Percentiles rank a stretch among this genome's conserved stretches.
Conservation (phyloP, 164 flowering plant genomes). For the Paratinospora sagittata region DNA sequence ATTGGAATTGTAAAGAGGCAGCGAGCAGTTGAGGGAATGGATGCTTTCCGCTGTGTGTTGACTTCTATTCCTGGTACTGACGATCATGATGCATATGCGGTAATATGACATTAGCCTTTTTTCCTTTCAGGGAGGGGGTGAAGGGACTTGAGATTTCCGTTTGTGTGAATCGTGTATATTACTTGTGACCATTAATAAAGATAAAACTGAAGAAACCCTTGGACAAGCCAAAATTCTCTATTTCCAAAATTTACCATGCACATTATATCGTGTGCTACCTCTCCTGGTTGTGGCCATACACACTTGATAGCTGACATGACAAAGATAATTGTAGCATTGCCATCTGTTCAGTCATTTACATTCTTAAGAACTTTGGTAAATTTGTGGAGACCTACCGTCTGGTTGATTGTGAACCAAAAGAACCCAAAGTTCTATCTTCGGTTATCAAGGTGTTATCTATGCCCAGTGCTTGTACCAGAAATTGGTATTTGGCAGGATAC, state of each 20-base stretch:
- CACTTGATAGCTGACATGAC: too few relatives aligned
- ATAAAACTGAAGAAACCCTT: too few relatives aligned
- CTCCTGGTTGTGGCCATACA: neutral
- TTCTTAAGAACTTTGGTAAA: neutral
- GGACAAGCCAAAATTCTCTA: too few relatives aligned
- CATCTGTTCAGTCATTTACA: neutral
- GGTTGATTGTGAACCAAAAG: neutral
- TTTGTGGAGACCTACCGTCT: neutral
- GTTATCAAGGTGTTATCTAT: neutral
- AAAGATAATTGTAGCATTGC: too few relatives aligned
- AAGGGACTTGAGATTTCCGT: neutral
- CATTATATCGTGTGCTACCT: too few relatives aligned
- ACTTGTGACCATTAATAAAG: neutral
- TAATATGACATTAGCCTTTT: conserved; percentile 21
- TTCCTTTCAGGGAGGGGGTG: neutral
- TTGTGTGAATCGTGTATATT: neutral
- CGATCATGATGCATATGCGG: conserved; percentile 82
- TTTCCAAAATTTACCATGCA: too few relatives aligned
- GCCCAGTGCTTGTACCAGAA: neutral
- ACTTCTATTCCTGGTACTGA: conserved; percentile 79
- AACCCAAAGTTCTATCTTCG: neutral
- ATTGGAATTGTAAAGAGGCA: conserved; percentile 45
- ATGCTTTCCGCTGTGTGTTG: conserved; percentile 50
- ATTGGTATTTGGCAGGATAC: too few relatives aligned
- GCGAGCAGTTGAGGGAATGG: conserved; percentile 60